Evolutionary conservation across 2,329 filamentous ascomycete species (phyloP), one percentile per base, ranked within the genome.

Genomic region (Cladosporium oxysporum): DNA sequence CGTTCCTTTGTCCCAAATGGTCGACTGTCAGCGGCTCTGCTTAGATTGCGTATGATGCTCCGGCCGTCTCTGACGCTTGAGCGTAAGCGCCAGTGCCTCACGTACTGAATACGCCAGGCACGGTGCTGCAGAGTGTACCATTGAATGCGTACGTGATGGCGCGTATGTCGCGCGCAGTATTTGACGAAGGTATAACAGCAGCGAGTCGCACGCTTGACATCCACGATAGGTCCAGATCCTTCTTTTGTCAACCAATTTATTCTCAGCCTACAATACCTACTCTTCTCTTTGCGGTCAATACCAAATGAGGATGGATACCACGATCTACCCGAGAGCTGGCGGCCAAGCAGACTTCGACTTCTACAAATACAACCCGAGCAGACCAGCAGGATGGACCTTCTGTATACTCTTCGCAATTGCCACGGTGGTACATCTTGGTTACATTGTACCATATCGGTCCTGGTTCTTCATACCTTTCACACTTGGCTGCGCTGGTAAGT

Each of bases 381-480:
- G 31, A 28, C 21, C 35, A 7, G 57, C 57, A 29, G 57, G 57
- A 5, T 31, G 28, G 28, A 52, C 31, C 11, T 59, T 59, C 37
- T 26, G 23, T 6, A 35, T 47, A 41, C 23, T 59, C 5, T 59
- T 59, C 10, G 57, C 57, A 7, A 26, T 41, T 7, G 57, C 23
- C 33, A 26, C 35, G 12, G 6, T 59, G 2, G 35, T 47, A 2
- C 57, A 59, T 21, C 35, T 59, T 18, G 57, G 14, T 3, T 59
- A 59, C 57, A 59, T 59, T 2, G 21, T 59, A 28, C 57, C 57
- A 12, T 59, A 59, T 37, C 71, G 69, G 3, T 76, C 77, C 2
- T 74, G 73, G 62, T 79, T 76, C 64, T 80, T 79, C 41, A 76
- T 78, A 10, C 77, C 78, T 0, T 68, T 79, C 3, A 52, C 79